Evolutionary conservation across 306 rosid species (phyloP).

Genomic region (Ceratonia siliqua): DNA sequence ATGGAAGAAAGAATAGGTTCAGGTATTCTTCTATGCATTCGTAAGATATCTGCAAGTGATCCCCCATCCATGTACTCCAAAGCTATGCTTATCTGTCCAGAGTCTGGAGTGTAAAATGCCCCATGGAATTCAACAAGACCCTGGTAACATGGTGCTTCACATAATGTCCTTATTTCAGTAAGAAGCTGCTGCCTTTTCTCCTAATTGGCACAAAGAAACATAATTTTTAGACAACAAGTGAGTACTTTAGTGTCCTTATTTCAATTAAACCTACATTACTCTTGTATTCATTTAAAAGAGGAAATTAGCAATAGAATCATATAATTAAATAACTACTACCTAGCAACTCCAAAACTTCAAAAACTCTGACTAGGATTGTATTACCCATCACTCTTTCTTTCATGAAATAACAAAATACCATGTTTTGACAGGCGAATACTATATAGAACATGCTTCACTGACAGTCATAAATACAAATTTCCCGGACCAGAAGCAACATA

Average conservation of each 20-base stretch:
- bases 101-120: slow-evolving; percentile 95
- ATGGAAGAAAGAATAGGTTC: slow-evolving; percentile 84
- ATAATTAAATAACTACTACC: neutral
- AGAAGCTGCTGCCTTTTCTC: slow-evolving; percentile 98
- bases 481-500: neutral
- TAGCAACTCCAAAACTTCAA: slow-evolving; percentile 19
- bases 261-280: neutral
- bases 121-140: slow-evolving; percentile 99
- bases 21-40: slow-evolving; percentile 62
- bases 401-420: slow-evolving; percentile 1
- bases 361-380: slow-evolving; percentile 19
- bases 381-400: neutral
- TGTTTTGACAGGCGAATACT: neutral
- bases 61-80: slow-evolving; percentile 99
- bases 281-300: slow-evolving; percentile 19
- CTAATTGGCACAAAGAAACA: slow-evolving; percentile 45
- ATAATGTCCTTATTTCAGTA: slow-evolving; percentile 90
- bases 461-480: neutral
- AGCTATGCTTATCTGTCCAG: slow-evolving; percentile 97
- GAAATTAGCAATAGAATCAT: slow-evolving; percentile 5
- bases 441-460: neutral
- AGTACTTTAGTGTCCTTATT: neutral
- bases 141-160: slow-evolving; percentile 90
- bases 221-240: slow-evolving; percentile 10
- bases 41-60: slow-evolving; percentile 83